Evolutionary conservation across 139 green algal species (phyloP), one percentile per base, ranked within the genome.

Genomic region (Chlamydomonas sphaeroides): DNA sequence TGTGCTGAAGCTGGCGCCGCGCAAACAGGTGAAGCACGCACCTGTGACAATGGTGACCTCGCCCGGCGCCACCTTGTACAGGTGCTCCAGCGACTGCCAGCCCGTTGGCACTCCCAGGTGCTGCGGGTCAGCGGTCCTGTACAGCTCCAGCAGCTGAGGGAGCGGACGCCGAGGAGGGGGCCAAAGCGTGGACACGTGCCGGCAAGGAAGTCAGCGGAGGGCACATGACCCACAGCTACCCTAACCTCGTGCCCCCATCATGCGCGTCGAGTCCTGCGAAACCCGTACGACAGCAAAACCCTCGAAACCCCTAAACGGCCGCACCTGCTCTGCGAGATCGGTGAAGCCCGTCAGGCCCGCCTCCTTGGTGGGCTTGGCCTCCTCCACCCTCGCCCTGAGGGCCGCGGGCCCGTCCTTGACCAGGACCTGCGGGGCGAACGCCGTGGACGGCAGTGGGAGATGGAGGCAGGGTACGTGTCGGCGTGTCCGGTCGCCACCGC

Each of bases 1-100:
- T n/a, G n/a, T n/a, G n/a, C n/a, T n/a, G n/a, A n/a, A n/a, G n/a
- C n/a, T n/a, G n/a, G n/a, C n/a, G n/a, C n/a, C n/a, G n/a, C n/a
- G n/a, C n/a, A n/a, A n/a, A n/a, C n/a, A n/a, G n/a, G n/a, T 28
- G 33, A 25, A 30, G 25, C 38, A 15, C 71, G 14, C 41, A 85
- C 79, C 96, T 17, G 96, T 98, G 23, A 99, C 94, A 30, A 99
- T 93, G 18, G 94, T 97, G 63, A 99, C 89, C 92, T 99, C 96
- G 8, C 96, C 96, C 1, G 95, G 93, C 32, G 90, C 79, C 20
- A 90, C 93, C 80, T 88, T 88, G 90, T 98, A 99, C 76, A 88
- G 92, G 42, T 89, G 65, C 73, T 98, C 94, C 48, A 98, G 73
- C 14, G 35, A 79, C 17, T 72, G 56, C 95, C 94, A 98, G 41